A percentile compares a stretch with the other conserved stretches of the same genome.
Conservation (phyloP, 2,329 filamentous ascomycete species). For the Dichotomopilus funicola region DNA sequence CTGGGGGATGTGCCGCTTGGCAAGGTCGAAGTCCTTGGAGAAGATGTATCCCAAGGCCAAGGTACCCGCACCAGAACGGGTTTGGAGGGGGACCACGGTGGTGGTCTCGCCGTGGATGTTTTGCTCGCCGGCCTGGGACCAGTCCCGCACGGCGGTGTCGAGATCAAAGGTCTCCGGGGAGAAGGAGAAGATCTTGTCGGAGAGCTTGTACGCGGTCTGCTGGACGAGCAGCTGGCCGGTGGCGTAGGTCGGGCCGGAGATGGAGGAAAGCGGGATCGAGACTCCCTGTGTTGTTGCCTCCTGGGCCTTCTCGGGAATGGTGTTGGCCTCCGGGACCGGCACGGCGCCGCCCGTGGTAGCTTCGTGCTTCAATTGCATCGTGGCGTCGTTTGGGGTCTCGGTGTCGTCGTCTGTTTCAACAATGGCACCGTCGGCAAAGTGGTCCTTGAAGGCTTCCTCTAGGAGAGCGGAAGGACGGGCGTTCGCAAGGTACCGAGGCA, state of each 20-base stretch:
- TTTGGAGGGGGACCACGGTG: conserved; percentile 73
- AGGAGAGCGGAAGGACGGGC: conserved; percentile 12
- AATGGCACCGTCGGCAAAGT: conserved; percentile 1
- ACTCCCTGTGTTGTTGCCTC: conserved; percentile 45
- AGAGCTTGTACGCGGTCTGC: conserved; percentile 90
- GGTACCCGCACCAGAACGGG: conserved; percentile 78
- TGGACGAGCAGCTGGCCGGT: conserved; percentile 91
- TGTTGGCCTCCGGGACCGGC: conserved; percentile 28
- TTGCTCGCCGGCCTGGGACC: conserved; percentile 61
- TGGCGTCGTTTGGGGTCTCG: not conserved
- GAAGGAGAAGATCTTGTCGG: conserved; percentile 96
- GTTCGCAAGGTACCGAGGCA: conserved; percentile 19
- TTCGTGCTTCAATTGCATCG: conserved; percentile 32
- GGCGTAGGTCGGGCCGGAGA: conserved; percentile 84
- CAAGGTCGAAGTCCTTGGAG: conserved; percentile 89
- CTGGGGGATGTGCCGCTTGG: conserved; percentile 87
- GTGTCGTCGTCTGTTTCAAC: conserved; percentile 4
- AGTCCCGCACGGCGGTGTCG: conserved; percentile 73
- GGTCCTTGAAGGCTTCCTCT: conserved; percentile 19
- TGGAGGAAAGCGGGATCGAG: conserved; percentile 48
- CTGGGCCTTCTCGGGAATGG: conserved; percentile 16
- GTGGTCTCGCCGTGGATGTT: conserved; percentile 82
- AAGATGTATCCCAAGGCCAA: conserved; percentile 96
- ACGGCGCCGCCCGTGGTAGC: conserved; percentile 31
- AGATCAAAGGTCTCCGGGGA: conserved; percentile 91